These are phyloP conservation scores for Protomyces lactucae-debilis DNA, from an alignment of 1,139 yeast genomes.

Conservation along the genomic window DNA sequence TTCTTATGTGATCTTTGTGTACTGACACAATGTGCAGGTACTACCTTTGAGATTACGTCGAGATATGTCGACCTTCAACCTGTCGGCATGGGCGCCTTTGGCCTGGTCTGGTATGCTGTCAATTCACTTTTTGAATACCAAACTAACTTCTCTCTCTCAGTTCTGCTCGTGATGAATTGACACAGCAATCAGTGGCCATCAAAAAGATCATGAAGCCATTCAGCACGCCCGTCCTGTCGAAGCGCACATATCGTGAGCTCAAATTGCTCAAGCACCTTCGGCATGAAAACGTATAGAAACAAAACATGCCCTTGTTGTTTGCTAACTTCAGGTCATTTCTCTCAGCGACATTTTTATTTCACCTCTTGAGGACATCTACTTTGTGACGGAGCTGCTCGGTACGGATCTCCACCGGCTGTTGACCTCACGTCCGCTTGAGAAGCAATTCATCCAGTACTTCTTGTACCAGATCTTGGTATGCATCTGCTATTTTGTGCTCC, in stretches of 20 bases:
- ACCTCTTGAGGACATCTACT: constrained; percentile 93
- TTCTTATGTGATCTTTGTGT: neutral
- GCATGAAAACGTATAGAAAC: constrained; percentile 62
- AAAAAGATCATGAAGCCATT: constrained; percentile 98
- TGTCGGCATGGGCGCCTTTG: constrained; percentile 99
- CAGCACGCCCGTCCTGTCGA: constrained; percentile 88
- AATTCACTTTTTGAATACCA: neutral
- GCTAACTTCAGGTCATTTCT: constrained; percentile 48
- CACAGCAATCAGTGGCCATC: constrained; percentile 91
- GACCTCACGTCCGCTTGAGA: constrained; percentile 89
- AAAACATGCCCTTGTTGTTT: constrained; percentile 36
- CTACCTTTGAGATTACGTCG: constrained; percentile 87
- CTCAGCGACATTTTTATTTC: constrained; percentile 90
- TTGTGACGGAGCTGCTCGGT: constrained; percentile 94
- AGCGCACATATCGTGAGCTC: constrained; percentile 91
- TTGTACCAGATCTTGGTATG: constrained; percentile 73
- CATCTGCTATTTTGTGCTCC: neutral
- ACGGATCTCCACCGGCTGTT: constrained; percentile 88
- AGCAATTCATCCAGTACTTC: constrained; percentile 93
- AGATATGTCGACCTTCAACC: constrained; percentile 75
- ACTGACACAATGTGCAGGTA: constrained; percentile 35
- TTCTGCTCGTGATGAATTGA: constrained; percentile 86
- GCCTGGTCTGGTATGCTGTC: constrained; percentile 64
- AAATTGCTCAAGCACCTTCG: constrained; percentile 86
- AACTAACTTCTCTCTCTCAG: constrained; percentile 27